Conservation (phyloP, 2,329 filamentous ascomycete genomes). For the Macrophomina phaseolina region DNA sequence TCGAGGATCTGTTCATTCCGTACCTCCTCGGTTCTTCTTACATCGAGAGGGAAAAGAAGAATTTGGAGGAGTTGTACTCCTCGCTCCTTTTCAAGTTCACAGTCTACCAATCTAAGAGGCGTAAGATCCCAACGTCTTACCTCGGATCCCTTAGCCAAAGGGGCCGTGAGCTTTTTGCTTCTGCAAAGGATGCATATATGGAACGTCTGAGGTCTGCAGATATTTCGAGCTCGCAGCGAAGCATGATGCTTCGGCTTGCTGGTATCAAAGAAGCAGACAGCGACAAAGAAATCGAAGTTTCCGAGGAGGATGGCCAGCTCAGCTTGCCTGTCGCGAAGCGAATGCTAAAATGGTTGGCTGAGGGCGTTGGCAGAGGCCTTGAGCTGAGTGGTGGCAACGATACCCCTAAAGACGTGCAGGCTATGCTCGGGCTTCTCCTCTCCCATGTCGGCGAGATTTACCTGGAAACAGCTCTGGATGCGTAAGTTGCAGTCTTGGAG, state of each 20-base stretch:
- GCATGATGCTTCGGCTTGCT: conserved; percentile 87
- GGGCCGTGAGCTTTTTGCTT: conserved; percentile 84
- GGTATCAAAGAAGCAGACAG: conserved; percentile 77
- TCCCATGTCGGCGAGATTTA: conserved; percentile 87
- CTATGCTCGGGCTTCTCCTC: conserved; percentile 81
- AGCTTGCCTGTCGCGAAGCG: conserved; percentile 89
- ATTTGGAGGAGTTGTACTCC: conserved; percentile 81
- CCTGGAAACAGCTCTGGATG: conserved; percentile 68
- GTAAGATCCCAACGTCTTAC: conserved; percentile 88
- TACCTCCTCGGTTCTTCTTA: conserved; percentile 70
- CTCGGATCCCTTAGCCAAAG: conserved; percentile 91
- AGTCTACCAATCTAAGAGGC: conserved; percentile 78
- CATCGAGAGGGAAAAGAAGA: conserved; percentile 68
- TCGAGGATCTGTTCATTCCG: conserved; percentile 70
- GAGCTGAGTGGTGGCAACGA: conserved; percentile 88
- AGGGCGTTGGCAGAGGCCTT: conserved; percentile 87
- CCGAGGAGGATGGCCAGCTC: conserved; percentile 84
- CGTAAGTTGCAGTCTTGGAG: conserved; percentile 43
- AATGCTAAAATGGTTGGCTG: conserved; percentile 97
- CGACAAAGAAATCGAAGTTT: conserved; percentile 86
- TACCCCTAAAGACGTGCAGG: conserved; percentile 90
- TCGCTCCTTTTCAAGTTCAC: conserved; percentile 96
- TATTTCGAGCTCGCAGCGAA: conserved; percentile 83
- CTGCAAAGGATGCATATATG: conserved; percentile 89
- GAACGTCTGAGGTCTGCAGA: conserved; percentile 88